phyloP scores from a whole-genome alignment of 768 basidiomycete species.

The Dioszegia crocea region DNA sequence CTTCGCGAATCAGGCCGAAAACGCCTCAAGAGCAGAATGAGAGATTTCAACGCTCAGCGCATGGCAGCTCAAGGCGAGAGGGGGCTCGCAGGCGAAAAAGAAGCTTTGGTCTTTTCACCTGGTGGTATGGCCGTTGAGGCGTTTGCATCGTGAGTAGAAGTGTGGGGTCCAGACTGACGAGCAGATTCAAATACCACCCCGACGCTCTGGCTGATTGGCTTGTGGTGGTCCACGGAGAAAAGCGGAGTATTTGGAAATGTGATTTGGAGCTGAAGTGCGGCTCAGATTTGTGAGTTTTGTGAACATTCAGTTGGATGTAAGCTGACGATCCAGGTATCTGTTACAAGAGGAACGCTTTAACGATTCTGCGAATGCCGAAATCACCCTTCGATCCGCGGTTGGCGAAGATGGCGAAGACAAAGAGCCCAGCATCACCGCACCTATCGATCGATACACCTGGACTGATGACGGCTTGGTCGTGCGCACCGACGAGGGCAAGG shows the following conservation, averaged over 20 bases:
- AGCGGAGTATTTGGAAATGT: neutral
- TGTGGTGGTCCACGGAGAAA: neutral
- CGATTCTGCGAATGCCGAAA: too few species aligned
- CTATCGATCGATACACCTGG: neutral
- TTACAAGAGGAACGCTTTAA: too few species aligned
- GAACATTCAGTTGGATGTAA: too few species aligned
- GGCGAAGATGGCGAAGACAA: too few species aligned
- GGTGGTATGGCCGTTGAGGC: neutral
- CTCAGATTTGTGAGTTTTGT: neutral
- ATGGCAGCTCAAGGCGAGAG: neutral
- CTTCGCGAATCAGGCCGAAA: neutral
- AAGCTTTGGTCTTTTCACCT: neutral
- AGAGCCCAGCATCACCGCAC: too few species aligned
- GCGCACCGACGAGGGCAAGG: neutral
- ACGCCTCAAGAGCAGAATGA: neutral
- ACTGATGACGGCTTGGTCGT: slow-evolving; percentile 7
- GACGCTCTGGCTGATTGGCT: neutral
- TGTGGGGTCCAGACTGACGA: neutral
- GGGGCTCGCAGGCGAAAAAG: neutral
- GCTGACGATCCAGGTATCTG: too few species aligned
- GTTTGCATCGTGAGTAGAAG: neutral
- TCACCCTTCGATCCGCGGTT: too few species aligned
- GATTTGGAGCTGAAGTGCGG: neutral
- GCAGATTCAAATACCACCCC: neutral
- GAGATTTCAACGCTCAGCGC: neutral